Base-by-base conservation (phyloP, 345 rosid genomes). In the Trapa bicornis region DNA sequence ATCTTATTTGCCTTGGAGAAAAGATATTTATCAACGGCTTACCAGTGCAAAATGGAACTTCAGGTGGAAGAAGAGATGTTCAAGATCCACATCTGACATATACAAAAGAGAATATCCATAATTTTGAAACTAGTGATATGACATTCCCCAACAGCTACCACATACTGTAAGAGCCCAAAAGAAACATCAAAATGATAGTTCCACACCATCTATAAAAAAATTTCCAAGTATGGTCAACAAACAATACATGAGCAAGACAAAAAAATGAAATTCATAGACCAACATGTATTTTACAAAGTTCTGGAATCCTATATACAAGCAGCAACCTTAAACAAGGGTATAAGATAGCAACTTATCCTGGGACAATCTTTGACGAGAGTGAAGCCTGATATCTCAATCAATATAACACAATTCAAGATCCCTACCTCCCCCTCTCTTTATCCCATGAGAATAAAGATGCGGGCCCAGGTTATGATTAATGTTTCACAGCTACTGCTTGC, bases 401-500 rank as follows among this genome's bases (percentile, higher is more conserved):
- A 1, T 50, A 50, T 50, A 17, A 50, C 22, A 33, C 63, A 58
- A 35, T 58, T 58, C 33, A 29, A 35, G 63, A 58, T 9, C 16
- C 29, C 29, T 22, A 22, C 29, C 29, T 22, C 0, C 29, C 29
- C 29, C 29, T 22, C 29, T 22, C 29, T 22, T 22, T 22, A 22
- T 22, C 29, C 29, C 29, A 22, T 22, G 29, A 22, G 29, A 22
- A 22, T 22, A 22, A 22, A 22, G 29, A 11, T 33, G 37, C 33
- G 16, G 63, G 17, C 63, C 38, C 63, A 9, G 63, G 63, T 5
- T 58, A 43, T 41, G 41, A 74, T 79, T 71, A 79, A 56, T 71
- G 74, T 75, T 75, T 84, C 66, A 75, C 41, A 37, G 75, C 74
- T 66, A 68, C 72, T 75, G 79, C 86, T 61, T 77, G 80, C 73